These are phyloP conservation scores for Pontederia crassipes DNA, from an alignment of 176 grass and related monocot species.

Conservation along the genomic window DNA sequence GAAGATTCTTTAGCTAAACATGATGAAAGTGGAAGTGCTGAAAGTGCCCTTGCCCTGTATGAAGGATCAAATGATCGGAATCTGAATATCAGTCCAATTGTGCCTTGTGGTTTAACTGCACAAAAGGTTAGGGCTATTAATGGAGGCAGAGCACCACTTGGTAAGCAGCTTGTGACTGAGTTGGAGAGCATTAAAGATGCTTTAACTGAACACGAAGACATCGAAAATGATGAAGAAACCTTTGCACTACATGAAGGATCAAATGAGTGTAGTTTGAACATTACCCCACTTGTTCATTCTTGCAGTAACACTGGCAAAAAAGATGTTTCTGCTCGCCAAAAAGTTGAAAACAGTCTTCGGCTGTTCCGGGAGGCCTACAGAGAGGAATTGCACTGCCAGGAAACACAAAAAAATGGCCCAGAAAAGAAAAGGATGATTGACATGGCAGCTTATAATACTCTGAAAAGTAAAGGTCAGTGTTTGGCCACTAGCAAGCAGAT, in stretches of 20 bases:
- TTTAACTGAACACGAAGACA: no score
- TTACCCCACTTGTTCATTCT: conserved; percentile 14
- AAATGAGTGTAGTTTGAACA: conserved; percentile 15
- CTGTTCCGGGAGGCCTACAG: conserved; percentile 41
- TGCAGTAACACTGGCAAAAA: conserved; percentile 6
- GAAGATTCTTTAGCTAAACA: no score
- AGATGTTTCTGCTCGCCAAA: conserved; percentile 25
- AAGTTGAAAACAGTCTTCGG: conserved; percentile 29
- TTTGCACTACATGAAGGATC: conserved; percentile 21
- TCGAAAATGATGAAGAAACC: no score
- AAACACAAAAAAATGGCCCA: conserved; percentile 16
- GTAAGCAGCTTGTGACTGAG: no score
- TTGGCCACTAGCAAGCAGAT: conserved; percentile 22
- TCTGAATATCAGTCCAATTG: no score
- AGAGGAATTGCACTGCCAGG: conserved; percentile 26
- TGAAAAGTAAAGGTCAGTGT: conserved; percentile 42
- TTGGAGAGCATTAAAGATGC: no score
- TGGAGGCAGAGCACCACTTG: no score
- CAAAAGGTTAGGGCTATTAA: no score
- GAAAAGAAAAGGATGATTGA: conserved; percentile 31
- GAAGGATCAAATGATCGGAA: no score
- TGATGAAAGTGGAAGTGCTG: no score
- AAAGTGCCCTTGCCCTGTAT: no score
- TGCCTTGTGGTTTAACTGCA: no score
- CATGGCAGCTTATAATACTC: conserved; percentile 24